Evolutionary conservation across 805 yeast genomes (phyloP), one percentile per base, ranked within the genome.

Genomic region (Hanseniaspora valbyensis): DNA sequence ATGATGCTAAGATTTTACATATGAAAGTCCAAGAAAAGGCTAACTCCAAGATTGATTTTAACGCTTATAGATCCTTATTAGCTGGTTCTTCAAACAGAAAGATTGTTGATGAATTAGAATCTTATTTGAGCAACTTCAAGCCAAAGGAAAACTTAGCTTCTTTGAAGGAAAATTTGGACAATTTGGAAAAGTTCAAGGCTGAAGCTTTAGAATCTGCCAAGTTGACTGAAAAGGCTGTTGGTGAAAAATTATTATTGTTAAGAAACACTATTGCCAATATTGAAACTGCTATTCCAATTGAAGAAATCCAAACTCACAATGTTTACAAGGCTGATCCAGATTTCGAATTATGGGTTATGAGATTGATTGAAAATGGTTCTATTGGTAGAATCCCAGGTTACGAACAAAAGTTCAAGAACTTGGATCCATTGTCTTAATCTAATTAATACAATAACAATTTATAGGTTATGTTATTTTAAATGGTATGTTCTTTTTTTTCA

Each of bases 331-430:
- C 96, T 57, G 85, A 92, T 75, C 97, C 98, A 62, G 97, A 92
- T 69, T 82, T 92, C 68, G 95, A 90, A 66, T 89, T 85, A 61
- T 92, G 92, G 83, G 95, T 89, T 60, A 77, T 74, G 64, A 87
- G 87, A 73, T 82, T 90, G 92, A 88, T 92, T 63, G 79, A 82
- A 78, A 44, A 44, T 37, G 49, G 49, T 37, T 26, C 45, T 26
- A 82, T 89, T 77, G 95, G 96, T 72, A 84, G 84, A 76, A 95
- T 89, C 61, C 97, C 97, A 63, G 95, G 96, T 63, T 92, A 92
- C 81, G 81, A 84, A 73, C 97, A 92, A 73, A 92, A 89, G 81
- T 92, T 92, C 70, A 97, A 97, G 71, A 86, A 84, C 69, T 79
- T 90, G 72, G 87, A 90, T 64, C 87, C 88, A 69, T 92, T 90